These are phyloP conservation scores for Zopfochytrium polystomum DNA, from an alignment of 371 early-diverging fungal genomes.

Conservation along the genomic window DNA sequence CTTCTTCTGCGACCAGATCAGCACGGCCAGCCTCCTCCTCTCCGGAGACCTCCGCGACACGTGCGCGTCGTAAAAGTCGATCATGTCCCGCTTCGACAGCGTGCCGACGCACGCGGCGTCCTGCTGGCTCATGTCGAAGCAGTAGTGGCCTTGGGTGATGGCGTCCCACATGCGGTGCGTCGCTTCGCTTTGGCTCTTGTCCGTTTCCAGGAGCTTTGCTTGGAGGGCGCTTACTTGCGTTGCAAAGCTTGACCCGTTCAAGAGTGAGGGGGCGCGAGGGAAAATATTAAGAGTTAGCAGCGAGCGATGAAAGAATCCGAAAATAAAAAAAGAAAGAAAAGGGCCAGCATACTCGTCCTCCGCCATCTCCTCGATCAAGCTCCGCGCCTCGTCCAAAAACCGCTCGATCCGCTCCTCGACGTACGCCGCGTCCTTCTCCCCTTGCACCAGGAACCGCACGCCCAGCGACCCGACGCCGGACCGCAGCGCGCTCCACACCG, in stretches of 20 bases:
- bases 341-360: conserved; percentile 20
- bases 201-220: conserved; percentile 23
- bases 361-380: conserved; percentile 14
- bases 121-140: conserved; percentile 14
- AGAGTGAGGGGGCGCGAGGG: too few relatives aligned
- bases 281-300: too few relatives aligned
- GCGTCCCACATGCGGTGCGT: conserved; percentile 20
- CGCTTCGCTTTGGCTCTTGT: conserved; percentile 22
- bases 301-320: not conserved
- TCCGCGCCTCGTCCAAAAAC: conserved; percentile 62
- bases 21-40: too few relatives aligned
- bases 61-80: conserved; percentile 23
- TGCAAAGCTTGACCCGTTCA: conserved; percentile 4
- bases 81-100: conserved; percentile 8
- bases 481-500: conserved; percentile 70
- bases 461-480: conserved; percentile 64
- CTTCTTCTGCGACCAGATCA: too few relatives aligned
- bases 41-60: too few relatives aligned
- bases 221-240: conserved; percentile 14
- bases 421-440: conserved; percentile 77
- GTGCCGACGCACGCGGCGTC: conserved; percentile 6
- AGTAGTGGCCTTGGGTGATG: conserved; percentile 16
- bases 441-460: conserved; percentile 77
- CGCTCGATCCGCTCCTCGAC: conserved; percentile 76
- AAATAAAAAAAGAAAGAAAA: not conserved